Percentiles rank a stretch among this genome's conserved stretches.
Evolutionary conservation across 2,329 filamentous ascomycete species (phyloP).

Genomic region (Colletotrichum endophyticum): DNA sequence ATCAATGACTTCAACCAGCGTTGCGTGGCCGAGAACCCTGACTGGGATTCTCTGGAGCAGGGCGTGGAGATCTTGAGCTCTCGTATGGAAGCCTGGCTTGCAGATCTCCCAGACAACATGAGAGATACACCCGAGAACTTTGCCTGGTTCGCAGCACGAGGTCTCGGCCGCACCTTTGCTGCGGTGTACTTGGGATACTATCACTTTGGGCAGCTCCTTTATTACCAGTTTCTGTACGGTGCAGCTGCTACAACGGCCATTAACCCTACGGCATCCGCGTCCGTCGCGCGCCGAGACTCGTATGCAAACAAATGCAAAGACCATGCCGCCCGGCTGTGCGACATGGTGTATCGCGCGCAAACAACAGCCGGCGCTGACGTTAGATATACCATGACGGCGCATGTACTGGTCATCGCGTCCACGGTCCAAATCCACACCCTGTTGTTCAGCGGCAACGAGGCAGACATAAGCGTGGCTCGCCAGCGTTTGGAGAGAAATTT

Average conservation of each 20-base stretch:
- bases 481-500: conserved; percentile 47
- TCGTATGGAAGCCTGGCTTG: conserved; percentile 38
- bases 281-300: conserved; percentile 27
- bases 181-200: conserved; percentile 52
- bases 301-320: conserved; percentile 43
- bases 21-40: conserved; percentile 29
- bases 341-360: conserved; percentile 43
- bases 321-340: conserved; percentile 41
- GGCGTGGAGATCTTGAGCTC: conserved; percentile 32
- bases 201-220: conserved; percentile 50
- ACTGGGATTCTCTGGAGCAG: conserved; percentile 30
- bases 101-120: conserved; percentile 36
- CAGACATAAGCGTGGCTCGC: conserved; percentile 37
- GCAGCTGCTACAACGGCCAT: conserved; percentile 21
- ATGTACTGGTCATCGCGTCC: conserved; percentile 50
- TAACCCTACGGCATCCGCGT: conserved; percentile 5
- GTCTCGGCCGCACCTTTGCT: conserved; percentile 46
- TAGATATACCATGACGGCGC: conserved; percentile 47
- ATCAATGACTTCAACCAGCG: conserved; percentile 43
- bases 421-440: conserved; percentile 51
- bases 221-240: conserved; percentile 47
- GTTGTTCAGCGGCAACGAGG: conserved; percentile 41
- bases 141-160: conserved; percentile 34
- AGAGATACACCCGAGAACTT: conserved; percentile 44
- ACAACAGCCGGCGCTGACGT: conserved; percentile 40